Percentiles rank a stretch among this genome's conserved stretches.
Evolutionary conservation across 352 stramenopile species (phyloP).

Genomic region (Globisporangium iwayamae): DNA sequence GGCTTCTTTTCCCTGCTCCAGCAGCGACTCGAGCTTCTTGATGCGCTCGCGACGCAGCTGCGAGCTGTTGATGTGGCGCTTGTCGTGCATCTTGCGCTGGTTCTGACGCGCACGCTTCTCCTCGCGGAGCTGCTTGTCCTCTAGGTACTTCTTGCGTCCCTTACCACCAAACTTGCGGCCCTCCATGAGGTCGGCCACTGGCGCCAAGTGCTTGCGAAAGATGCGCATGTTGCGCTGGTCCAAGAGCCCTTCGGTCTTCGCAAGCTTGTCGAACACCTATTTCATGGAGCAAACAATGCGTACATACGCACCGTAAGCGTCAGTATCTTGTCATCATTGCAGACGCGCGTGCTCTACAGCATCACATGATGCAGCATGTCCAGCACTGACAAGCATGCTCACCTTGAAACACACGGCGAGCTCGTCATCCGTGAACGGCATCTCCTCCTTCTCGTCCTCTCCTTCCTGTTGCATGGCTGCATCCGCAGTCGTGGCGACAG

Average conservation of each 20-base stretch:
- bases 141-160: conserved; percentile 84
- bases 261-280: conserved; percentile 57
- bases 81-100: conserved; percentile 88
- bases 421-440: conserved; percentile 77
- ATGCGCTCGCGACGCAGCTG: conserved; percentile 88
- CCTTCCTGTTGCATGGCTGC: conserved; percentile 10
- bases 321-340: background rate
- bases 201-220: conserved; percentile 77
- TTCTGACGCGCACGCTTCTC: conserved; percentile 83
- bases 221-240: conserved; percentile 73
- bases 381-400: background rate
- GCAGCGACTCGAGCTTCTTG: conserved; percentile 88
- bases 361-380: background rate
- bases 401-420: conserved; percentile 56
- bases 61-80: conserved; percentile 92
- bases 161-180: conserved; percentile 80
- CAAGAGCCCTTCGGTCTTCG: conserved; percentile 46
- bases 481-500: background rate
- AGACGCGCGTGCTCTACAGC: background rate
- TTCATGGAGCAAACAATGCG: background rate
- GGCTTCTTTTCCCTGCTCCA: conserved; percentile 77
- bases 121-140: conserved; percentile 83
- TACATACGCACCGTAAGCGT: background rate
- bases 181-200: conserved; percentile 77
- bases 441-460: conserved; percentile 29